These are phyloP conservation scores for Prunus persica DNA, from an alignment of 306 rosid species.

Conservation along the genomic window Prunus_persica_NCBIv2 NC_034012.1:6583001-6583500, in stretches of 20 bases:
- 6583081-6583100: slow-evolving; percentile 73
- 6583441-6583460: slow-evolving; percentile 62
- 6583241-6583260: slow-evolving; percentile 76
- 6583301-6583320: slow-evolving; percentile 74
- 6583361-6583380: slow-evolving; percentile 63
- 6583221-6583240: slow-evolving; percentile 70
- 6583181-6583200: slow-evolving; percentile 77
- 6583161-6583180: slow-evolving; percentile 73
- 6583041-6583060: slow-evolving; percentile 64
- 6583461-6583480: slow-evolving; percentile 79
- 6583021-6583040: slow-evolving; percentile 78
- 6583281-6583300: slow-evolving; percentile 59
- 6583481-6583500: slow-evolving; percentile 43
- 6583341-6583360: slow-evolving; percentile 52
- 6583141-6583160: slow-evolving; percentile 65
- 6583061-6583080: slow-evolving; percentile 55
- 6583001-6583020: slow-evolving; percentile 67
- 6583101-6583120: slow-evolving; percentile 82
- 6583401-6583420: slow-evolving; percentile 56
- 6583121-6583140: slow-evolving; percentile 53
- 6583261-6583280: slow-evolving; percentile 59
- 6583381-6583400: slow-evolving; percentile 89
- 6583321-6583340: slow-evolving; percentile 73
- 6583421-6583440: slow-evolving; percentile 54
- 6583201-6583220: slow-evolving; percentile 65